Base-by-base conservation (phyloP, 139 green algal genomes). In the Chlamydomonas sphaeroides region DNA sequence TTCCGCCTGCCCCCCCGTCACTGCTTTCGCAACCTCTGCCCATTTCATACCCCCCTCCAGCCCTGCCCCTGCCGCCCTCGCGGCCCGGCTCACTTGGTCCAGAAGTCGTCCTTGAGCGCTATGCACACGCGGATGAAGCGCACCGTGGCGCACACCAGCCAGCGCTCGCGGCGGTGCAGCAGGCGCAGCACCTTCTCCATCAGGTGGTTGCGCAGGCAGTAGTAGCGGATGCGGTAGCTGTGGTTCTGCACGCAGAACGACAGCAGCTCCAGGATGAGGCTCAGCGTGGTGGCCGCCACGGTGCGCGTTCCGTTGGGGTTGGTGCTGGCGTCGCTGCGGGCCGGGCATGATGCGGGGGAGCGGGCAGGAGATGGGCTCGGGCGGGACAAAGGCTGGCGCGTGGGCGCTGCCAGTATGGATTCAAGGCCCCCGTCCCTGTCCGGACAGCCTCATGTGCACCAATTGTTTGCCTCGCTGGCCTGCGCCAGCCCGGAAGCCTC, bases 221-320 rank as follows among this genome's bases (percentile, higher is more conserved):
- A 98, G 84, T 98, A 98, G 87, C 98, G 98, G 49, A 97, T 97
- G 32, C 80, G 61, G 89, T 86, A 87, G 15, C 78, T 65, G 86
- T 99, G 97, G 85, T 99, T 95, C 65, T 96, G 91, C n/a, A 99
- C 94, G 83, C 94, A 98, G 89, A 98, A 99, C 86, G 93, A 96
- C 33, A 99, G 87, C 45, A 99, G 89, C 61, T 99, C 97, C 45
- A 98, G 81, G 28, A 99, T 92, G 30, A 96, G 88, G 0, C 79
- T 90, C 65, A 98, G 82, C 30, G 91, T 94, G 57, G 75, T 70
- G 30, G 91, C 86, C 17, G 90, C 87, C 56, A 90, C 87, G 15
- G 39, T 17, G 5, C 74, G 84, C 2, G 68, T 84, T 48, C 84
- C 87, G 2, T 77, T 79, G 18, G 59, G 39, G 70, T 45, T 83